Percentiles rank a stretch among this genome's conserved stretches.
Conservation (phyloP, 352 stramenopile species). For the Globisporangium camurandrum region DNA sequence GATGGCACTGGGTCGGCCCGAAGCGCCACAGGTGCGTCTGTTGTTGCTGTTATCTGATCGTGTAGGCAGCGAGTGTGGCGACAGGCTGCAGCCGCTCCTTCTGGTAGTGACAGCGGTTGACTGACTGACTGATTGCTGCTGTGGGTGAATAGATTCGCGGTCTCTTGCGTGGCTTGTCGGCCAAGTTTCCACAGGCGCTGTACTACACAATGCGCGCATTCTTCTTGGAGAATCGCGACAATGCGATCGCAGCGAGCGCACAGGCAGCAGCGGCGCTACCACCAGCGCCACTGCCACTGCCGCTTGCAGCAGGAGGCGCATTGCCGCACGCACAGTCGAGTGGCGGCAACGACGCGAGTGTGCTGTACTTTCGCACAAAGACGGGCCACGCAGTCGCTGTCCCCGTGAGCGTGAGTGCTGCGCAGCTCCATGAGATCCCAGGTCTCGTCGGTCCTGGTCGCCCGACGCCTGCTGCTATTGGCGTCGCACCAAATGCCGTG, state of each 20-base stretch:
- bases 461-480: constrained; percentile 57
- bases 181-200: constrained; percentile 95
- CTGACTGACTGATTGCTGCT: no score
- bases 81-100: no score
- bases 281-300: constrained; percentile 8
- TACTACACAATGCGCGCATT: constrained; percentile 98
- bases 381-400: constrained; percentile 72
- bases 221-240: constrained; percentile 96
- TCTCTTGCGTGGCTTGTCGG: constrained; percentile 69
- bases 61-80: no score
- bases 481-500: constrained; percentile 48
- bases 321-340: constrained; percentile 5
- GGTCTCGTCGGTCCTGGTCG: constrained; percentile 64
- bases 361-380: constrained; percentile 76
- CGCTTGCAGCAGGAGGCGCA: neutral
- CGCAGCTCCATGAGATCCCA: constrained; percentile 63
- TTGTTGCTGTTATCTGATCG: no score
- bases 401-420: constrained; percentile 39
- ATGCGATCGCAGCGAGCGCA: constrained; percentile 43
- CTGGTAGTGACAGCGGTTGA: no score
- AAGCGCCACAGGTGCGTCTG: constrained; percentile 73
- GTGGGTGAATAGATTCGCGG: constrained; percentile 79
- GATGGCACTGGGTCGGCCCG: constrained; percentile 89
- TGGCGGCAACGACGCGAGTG: constrained; percentile 1
- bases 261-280: constrained; percentile 14